Conservation (phyloP, 352 stramenopile genomes). For the Pythium aphanidermatum region DNA sequence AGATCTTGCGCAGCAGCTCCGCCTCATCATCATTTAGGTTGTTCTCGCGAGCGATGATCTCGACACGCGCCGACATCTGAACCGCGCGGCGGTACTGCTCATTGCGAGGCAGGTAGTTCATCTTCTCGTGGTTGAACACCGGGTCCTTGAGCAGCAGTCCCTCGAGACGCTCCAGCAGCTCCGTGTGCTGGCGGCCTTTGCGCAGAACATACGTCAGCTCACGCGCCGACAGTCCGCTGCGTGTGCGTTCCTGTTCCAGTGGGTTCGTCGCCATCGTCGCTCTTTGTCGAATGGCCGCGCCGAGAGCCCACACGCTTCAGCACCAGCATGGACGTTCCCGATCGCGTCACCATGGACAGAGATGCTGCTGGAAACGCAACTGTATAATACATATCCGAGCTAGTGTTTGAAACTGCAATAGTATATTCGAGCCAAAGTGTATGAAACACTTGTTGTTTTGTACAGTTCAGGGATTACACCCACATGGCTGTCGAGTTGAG, state of each 20-base stretch:
- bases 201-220: slow-evolving; percentile 64
- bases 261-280: slow-evolving; percentile 5
- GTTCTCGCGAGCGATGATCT: slow-evolving; percentile 50
- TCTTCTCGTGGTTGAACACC: slow-evolving; percentile 48
- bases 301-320: no score
- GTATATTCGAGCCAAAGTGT: no score
- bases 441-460: no score
- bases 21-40: slow-evolving; percentile 46
- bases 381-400: no score
- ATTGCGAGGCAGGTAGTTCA: slow-evolving; percentile 61
- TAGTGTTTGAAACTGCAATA: no score
- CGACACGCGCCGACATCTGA: slow-evolving; percentile 48
- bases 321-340: no score
- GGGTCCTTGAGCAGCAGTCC: slow-evolving; percentile 48
- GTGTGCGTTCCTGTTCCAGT: slow-evolving; percentile 31
- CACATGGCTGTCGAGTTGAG: no score
- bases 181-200: slow-evolving; percentile 37
- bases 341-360: no score
- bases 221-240: slow-evolving; percentile 38
- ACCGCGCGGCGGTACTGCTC: slow-evolving; percentile 55
- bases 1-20: slow-evolving; percentile 44
- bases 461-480: no score
- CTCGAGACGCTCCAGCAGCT: slow-evolving; percentile 55
- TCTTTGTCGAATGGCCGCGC: no score
- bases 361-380: no score